These are phyloP conservation scores for Myxozyma vanderwaltii DNA, from an alignment of 805 yeast species.

Conservation along the genomic window DNA sequence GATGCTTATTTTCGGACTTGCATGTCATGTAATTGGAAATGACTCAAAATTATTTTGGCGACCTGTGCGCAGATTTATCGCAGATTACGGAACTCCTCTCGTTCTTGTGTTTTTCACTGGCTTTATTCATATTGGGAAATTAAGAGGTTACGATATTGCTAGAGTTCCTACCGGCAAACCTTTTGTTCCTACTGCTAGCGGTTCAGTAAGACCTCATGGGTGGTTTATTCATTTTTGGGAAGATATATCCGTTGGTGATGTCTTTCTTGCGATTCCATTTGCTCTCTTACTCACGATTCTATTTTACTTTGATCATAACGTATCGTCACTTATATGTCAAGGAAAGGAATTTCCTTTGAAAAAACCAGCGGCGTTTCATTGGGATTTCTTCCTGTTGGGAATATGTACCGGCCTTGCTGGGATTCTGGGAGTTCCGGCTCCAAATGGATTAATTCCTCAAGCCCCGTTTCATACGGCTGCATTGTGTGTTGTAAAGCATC, in stretches of 20 bases:
- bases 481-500: constrained; percentile 56
- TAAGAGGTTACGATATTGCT: constrained; percentile 59
- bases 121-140: constrained; percentile 80
- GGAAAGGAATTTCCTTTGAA: constrained; percentile 73
- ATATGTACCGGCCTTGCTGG: constrained; percentile 87
- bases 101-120: constrained; percentile 89
- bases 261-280: constrained; percentile 90
- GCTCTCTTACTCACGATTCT: constrained; percentile 80
- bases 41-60: constrained; percentile 64
- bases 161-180: constrained; percentile 70
- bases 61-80: constrained; percentile 64
- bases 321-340: constrained; percentile 91
- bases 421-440: constrained; percentile 87
- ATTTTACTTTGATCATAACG: constrained; percentile 94
- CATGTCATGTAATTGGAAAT: constrained; percentile 59
- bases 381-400: constrained; percentile 85
- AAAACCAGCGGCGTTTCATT: constrained; percentile 87
- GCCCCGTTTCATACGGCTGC: constrained; percentile 92
- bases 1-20: constrained; percentile 78
- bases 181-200: constrained; percentile 71
- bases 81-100: constrained; percentile 84
- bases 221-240: constrained; percentile 82
- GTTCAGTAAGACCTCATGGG: constrained; percentile 53
- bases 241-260: constrained; percentile 63
- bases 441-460: constrained; percentile 95